Conservation (phyloP, 2,329 filamentous ascomycete genomes). For the Metarhizium anisopliae region DNA sequence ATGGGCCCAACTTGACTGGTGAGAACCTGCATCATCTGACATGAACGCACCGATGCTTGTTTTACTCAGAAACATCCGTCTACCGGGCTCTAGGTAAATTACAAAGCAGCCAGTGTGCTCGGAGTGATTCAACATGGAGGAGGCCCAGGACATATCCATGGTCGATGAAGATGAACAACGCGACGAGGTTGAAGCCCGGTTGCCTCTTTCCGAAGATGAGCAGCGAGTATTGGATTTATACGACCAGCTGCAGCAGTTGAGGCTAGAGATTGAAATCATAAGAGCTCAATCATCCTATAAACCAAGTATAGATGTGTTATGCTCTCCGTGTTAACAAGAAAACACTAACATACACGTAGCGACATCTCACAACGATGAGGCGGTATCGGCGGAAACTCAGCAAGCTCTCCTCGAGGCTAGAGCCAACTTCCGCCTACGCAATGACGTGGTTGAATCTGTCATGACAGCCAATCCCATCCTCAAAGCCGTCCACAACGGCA, state of each 20-base stretch:
- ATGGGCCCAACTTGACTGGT: background rate
- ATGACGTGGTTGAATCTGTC: constrained; percentile 59
- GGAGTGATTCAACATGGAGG: background rate
- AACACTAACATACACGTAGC: constrained; percentile 6
- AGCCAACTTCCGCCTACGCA: constrained; percentile 59
- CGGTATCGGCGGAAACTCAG: constrained; percentile 50
- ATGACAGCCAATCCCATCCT: constrained; percentile 67
- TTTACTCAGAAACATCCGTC: background rate
- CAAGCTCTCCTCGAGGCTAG: constrained; percentile 60
- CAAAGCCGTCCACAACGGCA: constrained; percentile 65
- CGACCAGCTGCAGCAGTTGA: constrained; percentile 61
- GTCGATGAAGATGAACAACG: constrained; percentile 6
- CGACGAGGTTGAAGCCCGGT: constrained; percentile 26
- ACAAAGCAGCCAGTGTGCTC: too few species aligned
- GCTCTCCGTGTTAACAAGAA: background rate
- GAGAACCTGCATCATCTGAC: background rate
- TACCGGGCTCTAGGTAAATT: background rate
- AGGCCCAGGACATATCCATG: constrained; percentile 17
- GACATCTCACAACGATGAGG: constrained; percentile 25
- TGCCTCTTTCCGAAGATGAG: constrained; percentile 58
- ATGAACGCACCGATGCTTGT: background rate
- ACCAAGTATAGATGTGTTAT: constrained; percentile 20
- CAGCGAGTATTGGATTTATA: constrained; percentile 58
- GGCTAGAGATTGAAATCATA: constrained; percentile 62
- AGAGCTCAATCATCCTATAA: constrained; percentile 33